A percentile compares a stretch with the other conserved stretches of the same genome.
phyloP scores from a whole-genome alignment of 108 stramenopile genomes.

The Skeletonema potamos region DNA sequence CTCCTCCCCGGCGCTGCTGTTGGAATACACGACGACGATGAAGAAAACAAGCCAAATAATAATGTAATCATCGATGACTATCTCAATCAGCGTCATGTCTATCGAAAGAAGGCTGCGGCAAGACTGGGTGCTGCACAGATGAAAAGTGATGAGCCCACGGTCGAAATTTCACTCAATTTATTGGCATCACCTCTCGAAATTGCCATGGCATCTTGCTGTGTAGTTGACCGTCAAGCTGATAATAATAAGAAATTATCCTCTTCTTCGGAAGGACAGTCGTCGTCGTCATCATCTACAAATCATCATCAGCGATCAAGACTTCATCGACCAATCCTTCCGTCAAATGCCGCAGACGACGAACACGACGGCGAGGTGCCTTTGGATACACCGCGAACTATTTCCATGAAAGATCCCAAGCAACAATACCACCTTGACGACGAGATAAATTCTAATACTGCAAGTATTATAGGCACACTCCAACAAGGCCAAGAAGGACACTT shows the following conservation, averaged over 20 bases:
- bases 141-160: background rate
- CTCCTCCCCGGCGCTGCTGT: constrained; percentile 32
- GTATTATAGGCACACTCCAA: constrained; percentile 15
- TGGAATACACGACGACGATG: background rate
- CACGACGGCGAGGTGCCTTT: background rate
- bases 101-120: constrained; percentile 22
- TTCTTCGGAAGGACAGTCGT: too few species aligned
- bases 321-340: constrained; percentile 16
- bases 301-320: constrained; percentile 26
- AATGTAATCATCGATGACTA: constrained; percentile 20
- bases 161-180: background rate
- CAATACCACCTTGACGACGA: background rate
- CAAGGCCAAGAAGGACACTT: constrained; percentile 23
- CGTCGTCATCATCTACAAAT: background rate
- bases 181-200: constrained; percentile 31
- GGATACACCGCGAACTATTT: background rate
- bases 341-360: constrained; percentile 16
- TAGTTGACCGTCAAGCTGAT: constrained; percentile 1
- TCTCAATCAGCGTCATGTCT: constrained; percentile 20
- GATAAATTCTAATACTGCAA: background rate
- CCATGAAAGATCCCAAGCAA: background rate
- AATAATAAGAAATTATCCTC: background rate
- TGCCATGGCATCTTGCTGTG: constrained; percentile 31
- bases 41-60: background rate
- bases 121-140: background rate